Conservation (phyloP, 2,329 filamentous ascomycete genomes). For the Didymella arachidicola region DNA sequence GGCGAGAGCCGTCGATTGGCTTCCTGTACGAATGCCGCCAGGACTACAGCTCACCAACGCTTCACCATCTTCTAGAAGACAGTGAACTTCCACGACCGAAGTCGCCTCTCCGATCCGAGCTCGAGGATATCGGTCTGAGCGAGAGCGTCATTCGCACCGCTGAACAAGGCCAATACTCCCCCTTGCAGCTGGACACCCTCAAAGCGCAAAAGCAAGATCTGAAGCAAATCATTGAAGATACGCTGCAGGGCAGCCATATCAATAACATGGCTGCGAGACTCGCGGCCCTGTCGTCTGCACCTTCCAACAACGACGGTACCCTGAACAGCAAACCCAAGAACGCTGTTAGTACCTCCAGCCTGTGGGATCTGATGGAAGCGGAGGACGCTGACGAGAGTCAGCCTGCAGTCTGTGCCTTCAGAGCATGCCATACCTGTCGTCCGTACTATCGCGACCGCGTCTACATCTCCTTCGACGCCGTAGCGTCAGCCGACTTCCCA, state of each 20-base stretch:
- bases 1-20: slow-evolving; percentile 63
- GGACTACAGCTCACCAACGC: slow-evolving; percentile 53
- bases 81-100: slow-evolving; percentile 14
- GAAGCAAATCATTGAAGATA: slow-evolving; percentile 38
- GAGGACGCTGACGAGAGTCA: neutral
- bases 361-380: neutral
- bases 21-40: slow-evolving; percentile 79
- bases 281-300: slow-evolving; percentile 16
- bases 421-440: slow-evolving; percentile 60
- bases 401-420: slow-evolving; percentile 50
- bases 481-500: slow-evolving; percentile 49
- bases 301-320: slow-evolving; percentile 35
- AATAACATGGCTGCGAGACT: slow-evolving; percentile 30
- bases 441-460: slow-evolving; percentile 59
- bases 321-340: slow-evolving; percentile 24
- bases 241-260: slow-evolving; percentile 28
- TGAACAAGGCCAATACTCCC: slow-evolving; percentile 46
- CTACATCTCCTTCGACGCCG: slow-evolving; percentile 55
- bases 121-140: slow-evolving; percentile 43
- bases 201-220: slow-evolving; percentile 44
- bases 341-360: slow-evolving; percentile 21
- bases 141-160: slow-evolving; percentile 46
- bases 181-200: slow-evolving; percentile 41
- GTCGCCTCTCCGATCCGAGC: slow-evolving; percentile 36
- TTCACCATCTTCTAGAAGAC: slow-evolving; percentile 16